A percentile compares a stretch with the other conserved stretches of the same genome.
phyloP scores from a whole-genome alignment of 768 basidiomycete species.

The Suillus brevipes region DNA sequence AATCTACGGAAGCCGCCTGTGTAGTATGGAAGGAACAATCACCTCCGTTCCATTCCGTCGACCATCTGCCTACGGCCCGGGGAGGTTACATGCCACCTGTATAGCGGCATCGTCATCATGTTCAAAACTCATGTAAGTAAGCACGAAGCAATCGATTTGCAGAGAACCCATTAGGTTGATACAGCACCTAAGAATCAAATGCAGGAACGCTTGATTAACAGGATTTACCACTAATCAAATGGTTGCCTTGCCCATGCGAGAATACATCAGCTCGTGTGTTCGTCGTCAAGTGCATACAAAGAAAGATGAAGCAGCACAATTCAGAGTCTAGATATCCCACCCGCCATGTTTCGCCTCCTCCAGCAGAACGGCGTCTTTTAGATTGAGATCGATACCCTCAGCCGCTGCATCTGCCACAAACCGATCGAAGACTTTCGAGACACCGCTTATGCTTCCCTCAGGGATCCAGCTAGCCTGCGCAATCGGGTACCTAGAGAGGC shows the following conservation, averaged over 20 bases:
- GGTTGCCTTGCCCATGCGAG: background rate
- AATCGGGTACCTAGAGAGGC: conserved; percentile 25
- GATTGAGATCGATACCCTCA: conserved; percentile 22
- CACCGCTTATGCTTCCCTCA: conserved; percentile 26
- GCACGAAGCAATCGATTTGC: background rate
- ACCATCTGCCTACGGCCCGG: background rate
- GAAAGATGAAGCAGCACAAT: background rate
- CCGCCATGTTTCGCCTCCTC: conserved; percentile 25
- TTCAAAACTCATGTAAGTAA: background rate
- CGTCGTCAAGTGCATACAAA: background rate
- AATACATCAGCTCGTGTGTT: background rate
- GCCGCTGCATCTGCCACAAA: conserved; percentile 19
- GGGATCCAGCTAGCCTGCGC: conserved; percentile 32
- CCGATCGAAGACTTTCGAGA: conserved; percentile 12
- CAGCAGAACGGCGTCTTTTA: conserved; percentile 19
- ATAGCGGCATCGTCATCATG: background rate
- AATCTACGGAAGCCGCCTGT: too few species aligned
- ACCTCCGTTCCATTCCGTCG: background rate
- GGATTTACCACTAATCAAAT: background rate
- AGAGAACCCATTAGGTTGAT: background rate
- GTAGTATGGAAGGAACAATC: too few species aligned
- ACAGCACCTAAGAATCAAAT: background rate
- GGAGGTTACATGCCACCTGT: background rate
- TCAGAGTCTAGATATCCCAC: conserved; percentile 9
- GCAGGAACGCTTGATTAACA: background rate